Evolutionary conservation across 495 filamentous ascomycete species (phyloP).

Genomic region (Physcia stellaris): DNA sequence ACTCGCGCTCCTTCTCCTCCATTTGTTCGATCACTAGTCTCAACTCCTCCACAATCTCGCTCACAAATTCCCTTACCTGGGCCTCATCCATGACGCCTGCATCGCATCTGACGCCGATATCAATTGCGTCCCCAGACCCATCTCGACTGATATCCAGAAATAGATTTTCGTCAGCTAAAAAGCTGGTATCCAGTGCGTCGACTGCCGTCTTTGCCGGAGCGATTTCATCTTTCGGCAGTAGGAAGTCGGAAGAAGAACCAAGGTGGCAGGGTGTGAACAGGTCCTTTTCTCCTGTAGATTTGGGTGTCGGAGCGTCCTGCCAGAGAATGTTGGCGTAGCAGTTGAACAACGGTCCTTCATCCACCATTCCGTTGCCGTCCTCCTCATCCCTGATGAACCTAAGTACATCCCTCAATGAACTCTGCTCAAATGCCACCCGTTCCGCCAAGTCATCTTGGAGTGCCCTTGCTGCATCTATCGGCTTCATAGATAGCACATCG

Average conservation of each 20-base stretch:
- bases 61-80: neutral
- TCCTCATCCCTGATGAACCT: slow-evolving; percentile 8
- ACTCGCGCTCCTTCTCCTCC: too few species aligned
- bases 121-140: neutral
- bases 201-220: neutral
- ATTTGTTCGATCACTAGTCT: too few species aligned
- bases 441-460: slow-evolving; percentile 19
- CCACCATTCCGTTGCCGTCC: too few species aligned
- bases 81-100: neutral
- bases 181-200: neutral
- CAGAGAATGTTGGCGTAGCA: slow-evolving; percentile 25
- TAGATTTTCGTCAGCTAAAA: neutral
- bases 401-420: slow-evolving; percentile 16
- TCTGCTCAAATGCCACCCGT: slow-evolving; percentile 22
- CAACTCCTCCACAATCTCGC: neutral
- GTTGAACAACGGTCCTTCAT: slow-evolving; percentile 18
- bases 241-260: slow-evolving; percentile 18
- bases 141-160: neutral
- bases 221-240: slow-evolving; percentile 3
- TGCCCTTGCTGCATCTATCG: neutral
- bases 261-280: slow-evolving; percentile 15
- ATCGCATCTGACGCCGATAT: neutral
- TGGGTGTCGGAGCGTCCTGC: slow-evolving; percentile 6
- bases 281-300: neutral
- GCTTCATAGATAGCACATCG: slow-evolving; percentile 1